These are phyloP conservation scores for Aureobasidium mangrovei DNA, from an alignment of 2,329 filamentous ascomycete genomes.

Conservation along the genomic window DNA sequence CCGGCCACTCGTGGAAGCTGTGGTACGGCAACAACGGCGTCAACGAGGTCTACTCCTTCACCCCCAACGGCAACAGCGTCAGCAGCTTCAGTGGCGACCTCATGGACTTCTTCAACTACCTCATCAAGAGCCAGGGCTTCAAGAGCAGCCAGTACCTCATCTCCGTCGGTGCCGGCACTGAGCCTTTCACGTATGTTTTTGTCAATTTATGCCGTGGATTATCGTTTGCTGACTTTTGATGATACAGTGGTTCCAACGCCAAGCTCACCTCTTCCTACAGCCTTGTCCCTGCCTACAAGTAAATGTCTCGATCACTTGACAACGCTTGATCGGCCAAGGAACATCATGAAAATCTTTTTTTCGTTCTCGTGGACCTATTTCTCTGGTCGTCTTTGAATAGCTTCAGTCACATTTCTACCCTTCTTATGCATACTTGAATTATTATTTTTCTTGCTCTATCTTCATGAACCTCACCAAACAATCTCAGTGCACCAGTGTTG, in stretches of 20 bases:
- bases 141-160: conserved; percentile 44
- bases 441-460: too few species aligned
- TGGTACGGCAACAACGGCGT: conserved; percentile 52
- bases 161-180: conserved; percentile 47
- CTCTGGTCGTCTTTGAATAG: too few species aligned
- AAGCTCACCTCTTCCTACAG: conserved; percentile 30
- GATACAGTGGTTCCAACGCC: conserved; percentile 34
- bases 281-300: conserved; percentile 11
- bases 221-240: neutral
- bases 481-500: too few species aligned
- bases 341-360: too few species aligned
- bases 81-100: conserved; percentile 50
- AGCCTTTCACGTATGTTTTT: conserved; percentile 39
- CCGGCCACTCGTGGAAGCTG: conserved; percentile 47
- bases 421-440: too few species aligned
- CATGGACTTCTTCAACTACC: conserved; percentile 49
- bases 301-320: neutral
- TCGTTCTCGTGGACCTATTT: too few species aligned
- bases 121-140: conserved; percentile 42
- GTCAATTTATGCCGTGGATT: neutral
- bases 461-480: too few species aligned
- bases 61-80: conserved; percentile 37
- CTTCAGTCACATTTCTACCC: too few species aligned
- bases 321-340: too few species aligned
- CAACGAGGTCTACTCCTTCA: conserved; percentile 55